Evolutionary conservation across 2,329 filamentous ascomycete species (phyloP), one percentile per base, ranked within the genome.

Genomic region (Scytalidium lignicola): DNA sequence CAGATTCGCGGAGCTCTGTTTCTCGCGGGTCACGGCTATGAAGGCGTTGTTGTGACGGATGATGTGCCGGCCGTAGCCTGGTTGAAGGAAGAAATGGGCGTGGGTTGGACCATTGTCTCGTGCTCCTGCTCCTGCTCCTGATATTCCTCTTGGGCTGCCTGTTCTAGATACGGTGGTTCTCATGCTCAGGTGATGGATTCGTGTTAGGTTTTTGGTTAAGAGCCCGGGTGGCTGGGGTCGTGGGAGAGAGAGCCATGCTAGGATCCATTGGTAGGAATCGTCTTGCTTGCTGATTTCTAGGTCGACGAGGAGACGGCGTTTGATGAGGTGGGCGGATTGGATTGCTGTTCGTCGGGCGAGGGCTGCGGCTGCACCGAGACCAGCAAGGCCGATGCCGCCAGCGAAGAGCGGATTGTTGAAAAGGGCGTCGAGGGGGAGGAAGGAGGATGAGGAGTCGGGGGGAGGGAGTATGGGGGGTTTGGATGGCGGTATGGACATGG

Each of bases 211-310:
- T 23, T 72, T 76, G 18, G 76, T 75, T 29, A 85, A 21, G 19
- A 58, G 61, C 4, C 51, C 59, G 13, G 15, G 41, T 62, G 74
- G 68, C 15, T 37, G 6, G 48, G 83, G 78, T 46, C 90, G 88
- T 56, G 90, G 89, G 49, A 89, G 79, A 6, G 90, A 91, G 66
- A 99, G 87, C 91, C 93, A 99, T 56, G 91, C 85, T 9, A 99
- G 77, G 40, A 99, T 83, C 92, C 91, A 97, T 39, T 84, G 84
- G 66, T 97, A 99, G 1, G 92, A 91, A 41, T 90, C 83, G 70
- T 99, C 93, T 61, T 92, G 88, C 64, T 90, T 88, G 67, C 88
- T 92, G 68, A 99, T 96, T 69, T 99, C 93, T 61, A 99, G 83
- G 62, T 96, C 90, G 60, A 97, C 89, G 23, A 99, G 83, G 71